Conservation (phyloP, 768 basidiomycete genomes). For the Lenzites betulinus region DNA sequence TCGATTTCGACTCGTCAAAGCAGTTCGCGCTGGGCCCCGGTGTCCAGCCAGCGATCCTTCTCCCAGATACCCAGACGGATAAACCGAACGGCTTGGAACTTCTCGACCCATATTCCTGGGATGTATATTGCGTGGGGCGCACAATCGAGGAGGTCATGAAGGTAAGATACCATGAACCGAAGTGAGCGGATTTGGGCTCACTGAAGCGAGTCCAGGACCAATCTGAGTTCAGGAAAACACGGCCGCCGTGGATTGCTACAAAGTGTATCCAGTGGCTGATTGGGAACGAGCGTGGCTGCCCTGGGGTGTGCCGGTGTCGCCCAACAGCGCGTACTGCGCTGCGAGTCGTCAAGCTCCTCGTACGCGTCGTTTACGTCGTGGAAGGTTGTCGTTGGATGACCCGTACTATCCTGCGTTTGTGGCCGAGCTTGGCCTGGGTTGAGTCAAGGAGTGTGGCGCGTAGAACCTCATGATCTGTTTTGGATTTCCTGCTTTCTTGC, state of each 20-base stretch:
- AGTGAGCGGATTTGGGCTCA: not conserved
- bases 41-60: not conserved
- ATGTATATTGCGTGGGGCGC: conserved; percentile 9
- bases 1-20: conserved; percentile 12
- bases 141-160: not conserved
- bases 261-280: not conserved
- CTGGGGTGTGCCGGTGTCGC: not conserved
- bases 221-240: not conserved
- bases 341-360: too few species aligned
- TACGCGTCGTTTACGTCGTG: too few species aligned
- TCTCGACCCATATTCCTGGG: conserved; percentile 17
- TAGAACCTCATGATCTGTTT: too few species aligned
- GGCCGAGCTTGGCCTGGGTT: too few species aligned
- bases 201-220: not conserved
- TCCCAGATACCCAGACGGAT: not conserved
- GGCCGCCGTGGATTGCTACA: not conserved
- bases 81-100: not conserved
- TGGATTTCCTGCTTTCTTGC: too few species aligned
- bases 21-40: not conserved
- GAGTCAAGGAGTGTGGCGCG: too few species aligned
- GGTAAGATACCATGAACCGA: not conserved
- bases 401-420: too few species aligned
- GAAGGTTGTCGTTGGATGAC: too few species aligned
- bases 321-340: conserved; percentile 2
- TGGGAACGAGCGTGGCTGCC: conserved; percentile 1